Evolutionary conservation across 2,329 filamentous ascomycete species (phyloP).

Genomic region (Pestalotiopsis sp.): DNA sequence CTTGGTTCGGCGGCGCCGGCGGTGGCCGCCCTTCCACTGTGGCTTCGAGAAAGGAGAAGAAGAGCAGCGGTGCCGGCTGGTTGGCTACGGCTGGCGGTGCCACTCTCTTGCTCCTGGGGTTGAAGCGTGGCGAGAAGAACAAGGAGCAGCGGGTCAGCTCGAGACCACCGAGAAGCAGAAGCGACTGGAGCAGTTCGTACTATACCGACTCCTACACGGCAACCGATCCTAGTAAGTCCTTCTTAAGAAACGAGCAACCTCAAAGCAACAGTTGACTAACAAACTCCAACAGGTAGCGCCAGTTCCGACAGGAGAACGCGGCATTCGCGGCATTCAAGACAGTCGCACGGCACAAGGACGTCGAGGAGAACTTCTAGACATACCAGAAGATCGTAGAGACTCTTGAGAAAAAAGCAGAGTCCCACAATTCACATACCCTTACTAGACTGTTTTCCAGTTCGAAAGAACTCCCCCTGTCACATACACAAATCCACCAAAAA

Average conservation of each 20-base stretch:
- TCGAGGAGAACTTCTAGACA: constrained; percentile 26
- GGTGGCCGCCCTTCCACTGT: constrained; percentile 42
- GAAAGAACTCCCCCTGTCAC: not conserved
- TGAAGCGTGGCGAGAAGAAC: constrained; percentile 49
- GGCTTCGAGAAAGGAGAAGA: constrained; percentile 48
- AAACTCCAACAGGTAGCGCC: constrained; percentile 43
- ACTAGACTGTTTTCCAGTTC: not conserved
- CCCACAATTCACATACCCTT: not conserved
- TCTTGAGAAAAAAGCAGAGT: not conserved
- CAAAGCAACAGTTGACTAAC: constrained; percentile 21
- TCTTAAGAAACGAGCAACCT: not conserved
- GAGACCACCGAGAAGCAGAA: constrained; percentile 44
- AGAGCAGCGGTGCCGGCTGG: constrained; percentile 51
- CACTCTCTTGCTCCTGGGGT: constrained; percentile 58
- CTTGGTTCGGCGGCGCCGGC: constrained; percentile 56
- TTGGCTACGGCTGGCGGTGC: constrained; percentile 55
- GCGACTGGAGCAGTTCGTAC: constrained; percentile 53
- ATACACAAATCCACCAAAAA: not conserved
- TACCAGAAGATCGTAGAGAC: constrained; percentile 15
- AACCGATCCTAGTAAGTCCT: constrained; percentile 54
- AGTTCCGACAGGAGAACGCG: constrained; percentile 48
- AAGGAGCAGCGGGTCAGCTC: constrained; percentile 41
- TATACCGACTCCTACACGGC: constrained; percentile 58
- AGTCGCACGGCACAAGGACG: constrained; percentile 27
- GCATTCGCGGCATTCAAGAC: constrained; percentile 34